Evolutionary conservation across 805 yeast genomes (phyloP).

Genomic region (Saccharomycopsis sp.): DNA sequence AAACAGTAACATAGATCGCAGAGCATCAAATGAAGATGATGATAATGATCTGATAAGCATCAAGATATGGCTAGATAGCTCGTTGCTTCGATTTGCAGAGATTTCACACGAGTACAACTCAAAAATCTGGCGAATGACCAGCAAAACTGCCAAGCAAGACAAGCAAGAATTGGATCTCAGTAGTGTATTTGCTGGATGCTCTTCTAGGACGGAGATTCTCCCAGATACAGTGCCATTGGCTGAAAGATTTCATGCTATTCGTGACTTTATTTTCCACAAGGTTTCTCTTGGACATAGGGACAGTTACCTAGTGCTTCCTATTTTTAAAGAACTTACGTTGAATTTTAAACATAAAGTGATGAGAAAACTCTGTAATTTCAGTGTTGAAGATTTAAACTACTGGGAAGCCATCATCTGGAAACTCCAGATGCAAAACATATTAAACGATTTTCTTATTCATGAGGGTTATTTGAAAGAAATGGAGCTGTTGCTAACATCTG

Average conservation of each 20-base stretch:
- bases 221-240: neutral
- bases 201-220: neutral
- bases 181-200: neutral
- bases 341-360: neutral
- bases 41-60: neutral
- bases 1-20: neutral
- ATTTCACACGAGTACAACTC: neutral
- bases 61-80: neutral
- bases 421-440: neutral
- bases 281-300: neutral
- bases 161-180: neutral
- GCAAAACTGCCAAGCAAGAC: neutral
- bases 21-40: neutral
- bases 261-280: neutral
- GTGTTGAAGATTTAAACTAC: neutral
- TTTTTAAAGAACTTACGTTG: neutral
- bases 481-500: neutral
- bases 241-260: neutral
- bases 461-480: conserved; percentile 1
- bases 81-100: neutral
- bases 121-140: neutral
- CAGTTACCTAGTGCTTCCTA: neutral
- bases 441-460: neutral
- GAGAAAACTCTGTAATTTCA: neutral
- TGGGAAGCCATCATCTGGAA: conserved; percentile 5